A percentile compares a stretch with the other conserved stretches of the same genome.
Conservation (phyloP, 2,329 filamentous ascomycete species). For the Lomentospora prolificans region DNA sequence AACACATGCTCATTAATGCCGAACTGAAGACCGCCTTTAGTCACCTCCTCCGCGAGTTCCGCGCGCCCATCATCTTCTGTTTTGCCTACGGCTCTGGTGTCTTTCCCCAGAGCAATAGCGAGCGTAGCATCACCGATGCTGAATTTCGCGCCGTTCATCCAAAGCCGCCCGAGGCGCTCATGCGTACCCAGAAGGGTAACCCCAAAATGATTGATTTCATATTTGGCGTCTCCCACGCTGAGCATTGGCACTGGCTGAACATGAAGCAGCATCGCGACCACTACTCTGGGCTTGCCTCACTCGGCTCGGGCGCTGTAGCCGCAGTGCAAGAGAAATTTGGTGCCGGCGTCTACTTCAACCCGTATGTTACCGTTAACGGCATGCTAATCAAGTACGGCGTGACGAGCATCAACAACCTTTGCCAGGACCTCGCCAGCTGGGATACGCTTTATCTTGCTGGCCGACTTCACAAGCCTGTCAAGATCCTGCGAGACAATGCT, state of each 20-base stretch:
- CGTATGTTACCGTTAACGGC: constrained; percentile 87
- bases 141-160: constrained; percentile 63
- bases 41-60: constrained; percentile 81
- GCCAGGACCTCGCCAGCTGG: constrained; percentile 80
- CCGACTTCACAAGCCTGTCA: constrained; percentile 91
- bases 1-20: constrained; percentile 90
- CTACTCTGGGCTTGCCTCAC: constrained; percentile 74
- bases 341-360: constrained; percentile 95
- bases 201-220: constrained; percentile 99
- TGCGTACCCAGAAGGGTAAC: constrained; percentile 74
- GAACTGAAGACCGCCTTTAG: constrained; percentile 89
- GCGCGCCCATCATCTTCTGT: constrained; percentile 87
- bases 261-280: constrained; percentile 80
- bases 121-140: constrained; percentile 42
- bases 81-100: constrained; percentile 97
- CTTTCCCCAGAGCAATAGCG: constrained; percentile 63
- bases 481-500: constrained; percentile 91
- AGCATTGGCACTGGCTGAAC: constrained; percentile 96
- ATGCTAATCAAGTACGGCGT: constrained; percentile 97
- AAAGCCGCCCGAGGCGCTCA: constrained; percentile 68
- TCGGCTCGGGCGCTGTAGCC: constrained; percentile 79
- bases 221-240: constrained; percentile 84
- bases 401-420: constrained; percentile 84
- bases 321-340: constrained; percentile 80
- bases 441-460: constrained; percentile 94